A percentile compares a stretch with the other conserved stretches of the same genome.
Conservation (phyloP, 176 grass and related monocot species). For the Carex scoparia region DNA sequence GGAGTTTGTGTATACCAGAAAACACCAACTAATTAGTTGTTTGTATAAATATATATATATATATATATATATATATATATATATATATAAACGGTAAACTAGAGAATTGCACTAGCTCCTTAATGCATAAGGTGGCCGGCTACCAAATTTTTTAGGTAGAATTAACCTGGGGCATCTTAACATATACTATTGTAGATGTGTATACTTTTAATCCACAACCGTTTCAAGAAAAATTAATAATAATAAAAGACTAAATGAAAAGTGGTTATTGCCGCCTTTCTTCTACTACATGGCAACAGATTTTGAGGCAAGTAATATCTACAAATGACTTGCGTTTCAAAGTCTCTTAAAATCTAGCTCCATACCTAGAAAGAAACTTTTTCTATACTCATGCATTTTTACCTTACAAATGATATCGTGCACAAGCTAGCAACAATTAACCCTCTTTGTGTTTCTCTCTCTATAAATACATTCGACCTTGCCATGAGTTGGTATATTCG, state of each 20-base stretch:
- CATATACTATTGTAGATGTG: neutral
- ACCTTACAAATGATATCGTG: constrained; percentile 2
- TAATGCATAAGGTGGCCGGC: neutral
- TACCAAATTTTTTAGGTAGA: constrained; percentile 16
- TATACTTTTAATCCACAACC: neutral
- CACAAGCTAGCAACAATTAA: constrained; percentile 18
- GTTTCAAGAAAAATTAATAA: neutral
- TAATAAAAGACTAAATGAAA: neutral
- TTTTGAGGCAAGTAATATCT: neutral
- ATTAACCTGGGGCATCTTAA: neutral
- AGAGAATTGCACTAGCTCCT: neutral
- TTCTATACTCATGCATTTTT: constrained; percentile 29
- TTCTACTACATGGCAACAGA: neutral
- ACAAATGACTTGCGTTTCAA: constrained; percentile 28
- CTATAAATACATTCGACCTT: constrained; percentile 23
- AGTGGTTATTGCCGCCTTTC: neutral
- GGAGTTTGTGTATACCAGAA: no score
- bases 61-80: no score
- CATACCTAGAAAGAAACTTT: constrained; percentile 25
- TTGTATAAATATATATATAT: neutral
- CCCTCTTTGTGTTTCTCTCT: neutral
- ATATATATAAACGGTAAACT: neutral
- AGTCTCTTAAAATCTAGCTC: constrained; percentile 16
- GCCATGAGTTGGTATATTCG: neutral
- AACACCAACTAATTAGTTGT: neutral